Evolutionary conservation across 148 eudicot genomes (phyloP), one percentile per base, ranked within the genome.

Genomic region (Persicaria tinctoria): DNA sequence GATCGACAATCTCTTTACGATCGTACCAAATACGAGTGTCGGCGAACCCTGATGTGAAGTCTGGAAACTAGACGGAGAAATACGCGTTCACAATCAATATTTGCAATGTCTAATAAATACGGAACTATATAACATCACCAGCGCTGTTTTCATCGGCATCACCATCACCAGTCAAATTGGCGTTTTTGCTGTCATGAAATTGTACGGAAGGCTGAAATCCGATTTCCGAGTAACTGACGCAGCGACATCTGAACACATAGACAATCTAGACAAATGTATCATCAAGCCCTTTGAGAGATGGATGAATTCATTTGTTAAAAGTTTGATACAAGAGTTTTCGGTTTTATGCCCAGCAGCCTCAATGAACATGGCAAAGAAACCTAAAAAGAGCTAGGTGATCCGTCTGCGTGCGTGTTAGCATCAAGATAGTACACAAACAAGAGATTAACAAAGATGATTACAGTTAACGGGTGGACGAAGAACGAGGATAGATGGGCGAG

Each of bases 401-500:
- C 17, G 68, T 57, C 63, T 57, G 8, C 32, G 18, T 18, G 7
- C 18, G 18, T 57, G 63, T 57, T 57, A 57, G 8, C 12, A 9
- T 50, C 53, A 9, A 44, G 5, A 66, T 38, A 12, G 47, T 66
- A 66, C 13, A 32, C 5, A 63, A 63, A 63, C 69, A 32, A 16
- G 38, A 41, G 44, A 64, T 32, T 51, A 71, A 78, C 72, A 64
- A 75, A 59, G 59, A 81, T 38, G 76, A 44, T 76, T 74, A 27
- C n/a, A 8, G 23, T 32, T 32, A 32, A 32, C 78, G 76, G 77
- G 73, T 69, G n/a, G 86, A 77, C 73, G 91, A 78, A 45, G 90
- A 82, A 76, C 84, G 51, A 86, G 90, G 46, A 64, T 75, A 45
- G 97, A 87, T 68, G 23, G 23, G 23, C 23, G 23, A 20, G 86